Evolutionary conservation across 176 grass and related monocot genomes (phyloP), one percentile per base, ranked within the genome.

Genomic region (Aegilops longissima): DNA sequence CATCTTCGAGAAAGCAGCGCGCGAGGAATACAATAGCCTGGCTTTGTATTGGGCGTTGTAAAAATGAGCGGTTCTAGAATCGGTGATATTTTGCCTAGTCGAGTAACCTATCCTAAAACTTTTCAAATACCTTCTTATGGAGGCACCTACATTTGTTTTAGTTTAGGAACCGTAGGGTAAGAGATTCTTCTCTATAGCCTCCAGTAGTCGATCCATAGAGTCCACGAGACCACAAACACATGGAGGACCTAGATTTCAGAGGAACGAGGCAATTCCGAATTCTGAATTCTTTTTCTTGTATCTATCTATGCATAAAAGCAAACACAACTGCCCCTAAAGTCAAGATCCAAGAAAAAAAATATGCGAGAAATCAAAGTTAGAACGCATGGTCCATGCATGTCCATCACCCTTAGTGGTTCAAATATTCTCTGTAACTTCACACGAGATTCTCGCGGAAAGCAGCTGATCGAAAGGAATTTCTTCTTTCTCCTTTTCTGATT

Each of bases 381-480:
- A 5, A 58, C 0, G 18, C 11, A 8, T 27, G 71, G 62, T 76
- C 61, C 31, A 68, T 35, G 10, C 20, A 12, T 54, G 3, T 9
- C 69, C 35, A 62, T 59, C 78, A 30, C 3, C 38, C 8, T 45
- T 72, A 36, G 51, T 73, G 20, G 78, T 3, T 44, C 12, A 52
- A 70, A 83, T 88, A 83, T 70, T 88, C 80, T 69, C 47, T 30
- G 8, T 54, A 81, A 73, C 70, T 4, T 13, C 23, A 24, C 39
- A 23, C 17, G n/a, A 24, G 33, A 58, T 66, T 73, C 54, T 14
- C 36, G 8, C 61, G 17, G 6, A 45, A 45, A 42, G 23, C 35
- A 83, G 34, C 35, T 12, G 3, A 31, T 62, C 25, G 3, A 12
- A 6, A 44, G 12, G 17, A 47, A 34, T 34, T 33, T 74, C 34